Evolutionary conservation across 148 eudicot species (phyloP), one percentile per base, ranked within the genome.

Genomic region (Rhododendron williamsianum): DNA sequence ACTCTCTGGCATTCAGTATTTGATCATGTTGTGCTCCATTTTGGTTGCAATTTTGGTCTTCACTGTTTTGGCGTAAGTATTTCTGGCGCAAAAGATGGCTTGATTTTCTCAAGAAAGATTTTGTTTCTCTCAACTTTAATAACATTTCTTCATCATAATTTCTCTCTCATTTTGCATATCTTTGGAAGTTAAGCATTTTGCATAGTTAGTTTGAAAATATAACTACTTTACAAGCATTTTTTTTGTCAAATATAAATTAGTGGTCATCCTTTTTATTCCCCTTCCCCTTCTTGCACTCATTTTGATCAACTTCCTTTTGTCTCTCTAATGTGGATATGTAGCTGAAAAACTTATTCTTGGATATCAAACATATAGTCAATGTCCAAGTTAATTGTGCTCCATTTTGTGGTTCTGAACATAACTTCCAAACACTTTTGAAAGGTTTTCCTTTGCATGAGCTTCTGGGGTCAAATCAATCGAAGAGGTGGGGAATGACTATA

Each of bases 21-120:
- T 96, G 90, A 89, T 94, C 90, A 79, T 93, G 90, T 86, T 96
- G 76, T 95, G 92, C 90, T 83, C 92, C 85, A 90, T 93, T 52
- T 89, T 95, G 78, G 84, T 96, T 46, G 98, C 91, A 15, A 95
- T 96, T 80, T 89, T 96, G 93, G 88, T 94, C 88, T 96, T 96
- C 93, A 95, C 98, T 0, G 98, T 96, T 36, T 84, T 94, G 87
- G 99, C 99, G 99, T 96, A 91, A 95, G 99, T 93, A 78, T 77
- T 72, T 84, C 45, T 86, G 63, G 36, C 85, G 18, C 19, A 19
- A 67, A 35, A 76, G 0, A 30, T 82, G 18, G 45, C 63, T 45
- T 80, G 6, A 1, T 33, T 65, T 85, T 67, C 36, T 38, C 10
- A 5, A 27, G 18, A 2, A 69, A 69, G 36, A 18, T 83, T 67